phyloP scores from a whole-genome alignment of 2,329 filamentous ascomycete genomes.

The Chaetomiaceae sp. region DNA sequence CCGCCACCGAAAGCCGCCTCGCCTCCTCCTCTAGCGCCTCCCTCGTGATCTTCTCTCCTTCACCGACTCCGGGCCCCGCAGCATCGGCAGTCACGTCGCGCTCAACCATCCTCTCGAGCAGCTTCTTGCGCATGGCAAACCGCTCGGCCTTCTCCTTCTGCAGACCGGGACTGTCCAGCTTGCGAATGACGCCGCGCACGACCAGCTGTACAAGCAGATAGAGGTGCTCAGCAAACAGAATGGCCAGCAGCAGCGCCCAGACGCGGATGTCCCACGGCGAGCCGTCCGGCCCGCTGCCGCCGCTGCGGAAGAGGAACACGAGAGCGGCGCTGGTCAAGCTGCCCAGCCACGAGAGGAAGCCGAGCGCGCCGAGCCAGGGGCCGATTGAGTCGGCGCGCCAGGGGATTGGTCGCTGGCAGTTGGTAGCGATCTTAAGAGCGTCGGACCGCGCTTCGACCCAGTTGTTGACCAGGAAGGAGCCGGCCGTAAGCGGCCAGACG shows the following conservation, averaged over 20 bases:
- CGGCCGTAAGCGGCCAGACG: slow-evolving; percentile 86
- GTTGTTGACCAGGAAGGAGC: slow-evolving; percentile 89
- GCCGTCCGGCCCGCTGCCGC: slow-evolving; percentile 56
- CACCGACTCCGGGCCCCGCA: slow-evolving; percentile 35
- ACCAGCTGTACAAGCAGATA: slow-evolving; percentile 73
- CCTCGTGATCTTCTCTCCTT: slow-evolving; percentile 57
- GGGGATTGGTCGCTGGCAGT: slow-evolving; percentile 83
- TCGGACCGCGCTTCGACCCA: slow-evolving; percentile 93
- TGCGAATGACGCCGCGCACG: slow-evolving; percentile 67
- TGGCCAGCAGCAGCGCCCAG: slow-evolving; percentile 74
- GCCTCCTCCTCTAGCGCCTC: slow-evolving; percentile 60
- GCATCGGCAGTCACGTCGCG: slow-evolving; percentile 47
- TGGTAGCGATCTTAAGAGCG: slow-evolving; percentile 86
- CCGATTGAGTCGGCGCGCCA: slow-evolving; percentile 91
- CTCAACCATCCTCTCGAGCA: slow-evolving; percentile 67
- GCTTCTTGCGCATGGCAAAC: slow-evolving; percentile 71
- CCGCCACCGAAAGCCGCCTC: slow-evolving; percentile 42
- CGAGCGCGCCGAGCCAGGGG: slow-evolving; percentile 79
- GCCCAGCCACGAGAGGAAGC: slow-evolving; percentile 90
- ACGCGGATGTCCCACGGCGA: slow-evolving; percentile 64
- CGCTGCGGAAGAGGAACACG: slow-evolving; percentile 78
- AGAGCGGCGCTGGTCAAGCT: slow-evolving; percentile 81
- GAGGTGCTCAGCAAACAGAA: slow-evolving; percentile 82
- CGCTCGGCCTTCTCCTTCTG: slow-evolving; percentile 80
- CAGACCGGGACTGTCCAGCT: slow-evolving; percentile 77